phyloP scores from a whole-genome alignment of 2,329 filamentous ascomycete genomes.

The Pseudopithomyces maydicus region DNA sequence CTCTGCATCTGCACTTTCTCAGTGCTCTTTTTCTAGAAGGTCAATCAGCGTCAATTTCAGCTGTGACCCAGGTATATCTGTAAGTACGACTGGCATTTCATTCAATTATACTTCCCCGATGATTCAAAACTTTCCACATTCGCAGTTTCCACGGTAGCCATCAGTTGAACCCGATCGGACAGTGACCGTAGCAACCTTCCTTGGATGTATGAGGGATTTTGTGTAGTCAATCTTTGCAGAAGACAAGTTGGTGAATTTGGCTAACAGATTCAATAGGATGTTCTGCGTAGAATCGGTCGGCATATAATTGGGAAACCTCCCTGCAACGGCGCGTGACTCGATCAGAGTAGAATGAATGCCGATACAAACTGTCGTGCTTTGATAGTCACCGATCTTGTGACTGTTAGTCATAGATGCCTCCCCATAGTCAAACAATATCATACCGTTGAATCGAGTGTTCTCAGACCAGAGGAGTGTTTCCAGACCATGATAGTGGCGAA shows the following conservation, averaged over 20 bases:
- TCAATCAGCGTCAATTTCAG: not conserved
- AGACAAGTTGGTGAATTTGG: not conserved
- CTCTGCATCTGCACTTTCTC: not conserved
- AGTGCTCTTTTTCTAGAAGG: not conserved
- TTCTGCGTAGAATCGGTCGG: not conserved
- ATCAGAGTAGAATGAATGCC: too few relatives aligned
- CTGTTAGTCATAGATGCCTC: too few relatives aligned
- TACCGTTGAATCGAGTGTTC: too few relatives aligned
- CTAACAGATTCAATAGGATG: not conserved
- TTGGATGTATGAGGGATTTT: conserved; percentile 30
- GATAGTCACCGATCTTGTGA: too few relatives aligned
- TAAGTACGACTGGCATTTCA: not conserved
- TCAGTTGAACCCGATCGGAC: conserved; percentile 20
- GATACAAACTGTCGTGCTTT: too few relatives aligned
- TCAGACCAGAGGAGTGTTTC: too few relatives aligned
- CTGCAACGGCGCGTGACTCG: not conserved
- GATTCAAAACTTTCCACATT: conserved; percentile 30
- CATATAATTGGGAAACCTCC: not conserved
- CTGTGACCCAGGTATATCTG: not conserved
- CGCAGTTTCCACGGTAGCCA: conserved; percentile 33
- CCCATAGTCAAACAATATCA: too few relatives aligned
- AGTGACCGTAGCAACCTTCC: conserved; percentile 28
- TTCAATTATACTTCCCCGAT: not conserved
- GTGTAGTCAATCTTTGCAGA: not conserved
- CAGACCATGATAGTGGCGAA: too few relatives aligned